Base-by-base conservation (phyloP, 2,329 filamentous ascomycete species). In the Graphilbum sp. region DNA sequence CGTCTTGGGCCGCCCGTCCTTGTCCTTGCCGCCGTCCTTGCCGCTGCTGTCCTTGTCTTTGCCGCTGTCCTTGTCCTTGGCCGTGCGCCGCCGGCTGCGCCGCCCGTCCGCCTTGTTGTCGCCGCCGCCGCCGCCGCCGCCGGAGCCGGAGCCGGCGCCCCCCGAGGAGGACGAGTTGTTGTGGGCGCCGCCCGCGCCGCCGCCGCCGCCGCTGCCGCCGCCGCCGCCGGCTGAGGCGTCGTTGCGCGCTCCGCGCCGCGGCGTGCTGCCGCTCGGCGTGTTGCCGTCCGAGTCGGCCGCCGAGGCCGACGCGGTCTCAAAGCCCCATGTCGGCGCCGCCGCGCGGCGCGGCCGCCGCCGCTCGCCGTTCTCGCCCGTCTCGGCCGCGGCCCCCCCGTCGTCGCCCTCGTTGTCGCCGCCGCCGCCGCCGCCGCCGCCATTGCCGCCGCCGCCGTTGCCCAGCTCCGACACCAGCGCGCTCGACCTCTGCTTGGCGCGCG, bases 281-380 rank as follows among this genome's bases (percentile, higher is more conserved):
- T 62, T 58, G 32, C 61, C 63, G 47, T 84, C 79, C 15, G 69
- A 68, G 41, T 84, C 79, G 23, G 46, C 46, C 17, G 50, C 52
- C 4, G 44, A 33, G 29, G 51, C 51, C 1, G 48, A 39, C 2
- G 52, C 69, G 21, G 63, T 62, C 49, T 83, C 79, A 41, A 67
- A 72, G 32, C 72, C 72, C 61, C 78, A 87, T 0, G 75, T 82
- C 4, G 82, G 81, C 11, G 82, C 81, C 16, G 72, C 72, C 18
- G 73, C 73, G 46, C 74, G 65, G 30, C 73, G 64, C n/a, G 72
- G 74, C 15, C 73, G 62, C 40, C 72, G 63, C 35, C 71, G 59
- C 49, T 77, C 72, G 24, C 69, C 69, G 42, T 69, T 73, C 49
- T 78, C 74, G 27, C 65, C 66, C 6, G 61, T 63, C 17, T 75